Evolutionary conservation across 805 yeast species (phyloP).

Genomic region (Metschnikowia rubicola): DNA sequence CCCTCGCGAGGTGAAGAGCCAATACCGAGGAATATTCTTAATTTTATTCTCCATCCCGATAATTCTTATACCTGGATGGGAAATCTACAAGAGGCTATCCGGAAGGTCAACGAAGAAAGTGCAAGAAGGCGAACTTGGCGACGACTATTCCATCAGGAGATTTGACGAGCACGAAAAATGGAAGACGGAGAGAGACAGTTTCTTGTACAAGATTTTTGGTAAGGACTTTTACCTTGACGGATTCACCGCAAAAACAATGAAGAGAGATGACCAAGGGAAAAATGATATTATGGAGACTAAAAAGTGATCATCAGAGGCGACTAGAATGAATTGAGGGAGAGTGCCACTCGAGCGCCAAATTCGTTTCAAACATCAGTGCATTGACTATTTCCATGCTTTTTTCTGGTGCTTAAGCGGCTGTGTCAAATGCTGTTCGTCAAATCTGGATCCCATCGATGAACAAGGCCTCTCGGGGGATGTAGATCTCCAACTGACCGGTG

Average conservation of each 20-base stretch:
- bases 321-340: too few relatives aligned
- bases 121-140: conserved; percentile 38
- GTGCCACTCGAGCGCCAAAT: too few relatives aligned
- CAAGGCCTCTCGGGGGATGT: conserved; percentile 36
- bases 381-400: conserved; percentile 12
- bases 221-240: conserved; percentile 42
- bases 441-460: conserved; percentile 33
- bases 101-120: conserved; percentile 40
- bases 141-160: conserved; percentile 30
- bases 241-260: conserved; percentile 41
- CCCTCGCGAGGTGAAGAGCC: conserved; percentile 32
- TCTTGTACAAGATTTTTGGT: conserved; percentile 38
- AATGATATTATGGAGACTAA: neutral
- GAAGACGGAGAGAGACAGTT: conserved; percentile 35
- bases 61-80: conserved; percentile 31
- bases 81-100: conserved; percentile 34
- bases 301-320: neutral
- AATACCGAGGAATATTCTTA: conserved; percentile 37
- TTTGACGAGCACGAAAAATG: conserved; percentile 40
- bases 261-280: conserved; percentile 1
- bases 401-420: conserved; percentile 17
- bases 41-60: conserved; percentile 39
- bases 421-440: conserved; percentile 29
- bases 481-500: conserved; percentile 16
- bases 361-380: neutral